These are phyloP conservation scores for Tuber melanosporum DNA, from an alignment of 495 filamentous ascomycete genomes.

Conservation along the genomic window DNA sequence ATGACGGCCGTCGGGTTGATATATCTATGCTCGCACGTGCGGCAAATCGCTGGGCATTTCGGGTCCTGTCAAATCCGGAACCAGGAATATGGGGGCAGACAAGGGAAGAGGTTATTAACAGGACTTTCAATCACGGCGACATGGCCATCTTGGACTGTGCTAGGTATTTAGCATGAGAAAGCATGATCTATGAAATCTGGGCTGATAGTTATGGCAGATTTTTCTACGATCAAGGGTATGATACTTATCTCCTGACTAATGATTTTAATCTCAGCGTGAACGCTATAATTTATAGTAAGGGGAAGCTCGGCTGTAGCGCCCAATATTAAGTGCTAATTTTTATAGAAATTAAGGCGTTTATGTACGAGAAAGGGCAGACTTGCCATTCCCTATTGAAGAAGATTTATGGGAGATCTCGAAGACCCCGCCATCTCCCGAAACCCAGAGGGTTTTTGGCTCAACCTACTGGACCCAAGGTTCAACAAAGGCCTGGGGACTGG, in stretches of 20 bases:
- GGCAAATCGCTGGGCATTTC: constrained; percentile 36
- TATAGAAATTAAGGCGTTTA: constrained; percentile 24
- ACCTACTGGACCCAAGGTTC: neutral
- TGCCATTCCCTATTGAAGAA: constrained; percentile 16
- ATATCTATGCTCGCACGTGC: constrained; percentile 27
- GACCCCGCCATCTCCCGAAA: neutral
- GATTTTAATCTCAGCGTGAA: constrained; percentile 39
- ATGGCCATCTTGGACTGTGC: constrained; percentile 40
- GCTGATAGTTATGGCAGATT: constrained; percentile 20
- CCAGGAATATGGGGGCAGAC: constrained; percentile 39
- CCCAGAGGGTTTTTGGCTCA: neutral
- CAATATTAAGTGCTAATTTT: neutral
- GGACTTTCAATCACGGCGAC: constrained; percentile 22
- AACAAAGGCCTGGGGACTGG: neutral
- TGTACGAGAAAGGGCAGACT: constrained; percentile 9
- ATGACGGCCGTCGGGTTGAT: constrained; percentile 7
- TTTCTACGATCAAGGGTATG: constrained; percentile 18
- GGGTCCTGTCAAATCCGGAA: constrained; percentile 21
- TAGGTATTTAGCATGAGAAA: constrained; percentile 11
- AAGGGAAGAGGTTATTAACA: constrained; percentile 37
- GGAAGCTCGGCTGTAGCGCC: neutral
- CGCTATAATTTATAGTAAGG: constrained; percentile 37
- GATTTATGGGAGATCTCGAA: constrained; percentile 9
- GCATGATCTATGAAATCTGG: constrained; percentile 5
- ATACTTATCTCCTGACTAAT: constrained; percentile 35